Evolutionary conservation across 768 basidiomycete genomes (phyloP).

Genomic region (Phylloporus scabripes): DNA sequence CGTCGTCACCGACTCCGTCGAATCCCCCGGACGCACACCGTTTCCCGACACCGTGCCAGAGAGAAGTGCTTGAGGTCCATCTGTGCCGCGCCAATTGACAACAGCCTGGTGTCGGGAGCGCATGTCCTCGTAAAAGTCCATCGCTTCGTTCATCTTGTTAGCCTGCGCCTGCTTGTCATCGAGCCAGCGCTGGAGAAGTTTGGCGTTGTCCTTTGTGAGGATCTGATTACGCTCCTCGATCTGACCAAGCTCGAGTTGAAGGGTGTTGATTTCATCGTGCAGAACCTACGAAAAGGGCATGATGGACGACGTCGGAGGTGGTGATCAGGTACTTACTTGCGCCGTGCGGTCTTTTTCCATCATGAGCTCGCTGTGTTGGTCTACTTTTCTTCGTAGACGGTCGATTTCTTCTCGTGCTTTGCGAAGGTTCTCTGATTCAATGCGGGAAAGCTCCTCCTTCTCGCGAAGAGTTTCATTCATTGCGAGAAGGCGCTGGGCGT

Average conservation of each 20-base stretch:
- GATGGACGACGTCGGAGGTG: not conserved
- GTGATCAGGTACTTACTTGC: constrained; percentile 49
- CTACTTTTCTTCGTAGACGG: constrained; percentile 66
- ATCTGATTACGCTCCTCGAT: constrained; percentile 81
- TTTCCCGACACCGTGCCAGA: constrained; percentile 39
- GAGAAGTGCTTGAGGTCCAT: constrained; percentile 30
- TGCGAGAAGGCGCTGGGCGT: constrained; percentile 84
- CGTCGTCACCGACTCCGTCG: constrained; percentile 38
- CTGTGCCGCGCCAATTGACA: constrained; percentile 49
- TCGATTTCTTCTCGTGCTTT: constrained; percentile 73
- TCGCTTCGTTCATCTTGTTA: constrained; percentile 92
- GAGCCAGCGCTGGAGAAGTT: constrained; percentile 92
- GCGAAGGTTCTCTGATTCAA: constrained; percentile 75
- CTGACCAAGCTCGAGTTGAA: constrained; percentile 86
- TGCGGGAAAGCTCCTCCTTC: constrained; percentile 81
- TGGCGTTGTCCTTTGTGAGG: constrained; percentile 91
- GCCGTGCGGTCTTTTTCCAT: constrained; percentile 83
- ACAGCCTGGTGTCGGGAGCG: constrained; percentile 65
- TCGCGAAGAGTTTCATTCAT: constrained; percentile 96
- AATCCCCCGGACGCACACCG: constrained; percentile 40
- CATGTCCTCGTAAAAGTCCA: constrained; percentile 86
- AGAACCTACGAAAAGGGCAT: constrained; percentile 54
- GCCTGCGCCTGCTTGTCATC: constrained; percentile 92
- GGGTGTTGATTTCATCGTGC: constrained; percentile 90
- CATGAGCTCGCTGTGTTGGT: constrained; percentile 82